Evolutionary conservation across 192 early-diverging fungal genomes (phyloP), one percentile per base, ranked within the genome.

Genomic region (Umbelopsis vinacea): DNA sequence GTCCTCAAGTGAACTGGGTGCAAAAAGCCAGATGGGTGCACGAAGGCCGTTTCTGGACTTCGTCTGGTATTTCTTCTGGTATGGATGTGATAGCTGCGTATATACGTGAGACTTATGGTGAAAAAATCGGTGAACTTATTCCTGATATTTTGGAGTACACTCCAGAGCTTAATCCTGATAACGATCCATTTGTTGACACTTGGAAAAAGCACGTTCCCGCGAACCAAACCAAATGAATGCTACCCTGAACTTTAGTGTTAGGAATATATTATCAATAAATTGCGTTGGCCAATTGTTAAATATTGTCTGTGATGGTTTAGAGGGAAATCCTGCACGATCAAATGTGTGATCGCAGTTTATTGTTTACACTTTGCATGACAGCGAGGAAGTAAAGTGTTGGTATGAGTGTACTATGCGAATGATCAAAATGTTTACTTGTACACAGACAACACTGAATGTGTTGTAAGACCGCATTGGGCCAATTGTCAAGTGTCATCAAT

Each of bases 1-100:
- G 77, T 5, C 74, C 73, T 14, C 80, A 83, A 35, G 82, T 86
- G 11, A 69, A 75, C 19, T 87, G 85, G 84, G 55, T 86, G 24
- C 79, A 76, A 23, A 78, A 72, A 9, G 86, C 85, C 23, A 77
- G 86, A 35, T 88, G 79, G 80, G 83, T 88, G 7, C 69, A 78
- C 24, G 86, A 88, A 74, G 83, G 78, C 21, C 85, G 84, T 19
- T 78, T 52, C 52, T 79, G 75, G 15, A 71, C 81, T 14, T 81
- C 81, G 0, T 78, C 76, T 17, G 83, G 83, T 24, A 79, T 83
- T n/a, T 78, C 79, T 54, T 79, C 82, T 12, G 82, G 82, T 66
- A 71, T 71, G 71, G 57, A 63, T 17, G 12, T 63, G 33, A 17
- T 35, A 0, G 24, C 57, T 38, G 57, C 57, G 2, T 63, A n/a